Percentiles rank a stretch among this genome's conserved stretches.
Evolutionary conservation across 495 filamentous ascomycete species (phyloP).

Genomic region (Penicillium tannophilum): DNA sequence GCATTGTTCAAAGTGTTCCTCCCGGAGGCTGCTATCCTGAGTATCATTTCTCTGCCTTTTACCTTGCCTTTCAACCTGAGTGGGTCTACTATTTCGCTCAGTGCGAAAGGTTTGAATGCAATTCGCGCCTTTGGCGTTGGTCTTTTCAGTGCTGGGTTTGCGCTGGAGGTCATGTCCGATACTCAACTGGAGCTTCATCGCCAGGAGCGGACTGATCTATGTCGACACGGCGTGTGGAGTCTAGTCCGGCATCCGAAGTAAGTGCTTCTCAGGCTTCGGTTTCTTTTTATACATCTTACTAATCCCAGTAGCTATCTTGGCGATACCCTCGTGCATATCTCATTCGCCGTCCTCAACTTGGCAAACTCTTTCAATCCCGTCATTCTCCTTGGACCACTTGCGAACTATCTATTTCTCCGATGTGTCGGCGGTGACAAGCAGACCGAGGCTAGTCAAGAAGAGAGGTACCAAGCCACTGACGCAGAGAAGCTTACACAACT

Average conservation of each 20-base stretch:
- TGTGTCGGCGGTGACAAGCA: constrained; percentile 56
- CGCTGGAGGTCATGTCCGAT: constrained; percentile 57
- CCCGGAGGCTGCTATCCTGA: constrained; percentile 39
- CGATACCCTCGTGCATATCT: background rate
- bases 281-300: background rate
- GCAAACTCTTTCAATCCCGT: background rate
- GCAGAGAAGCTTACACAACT: constrained; percentile 54
- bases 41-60: background rate
- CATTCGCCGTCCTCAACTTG: background rate
- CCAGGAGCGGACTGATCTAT: constrained; percentile 36
- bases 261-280: background rate
- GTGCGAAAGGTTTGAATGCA: constrained; percentile 23
- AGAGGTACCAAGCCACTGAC: constrained; percentile 48
- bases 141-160: constrained; percentile 55
- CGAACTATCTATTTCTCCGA: constrained; percentile 61
- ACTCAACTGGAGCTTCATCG: constrained; percentile 48
- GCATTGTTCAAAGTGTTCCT: constrained; percentile 52
- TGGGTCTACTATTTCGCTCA: background rate
- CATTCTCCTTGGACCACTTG: constrained; percentile 51
- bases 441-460: constrained; percentile 52
- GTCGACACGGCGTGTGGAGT: constrained; percentile 59
- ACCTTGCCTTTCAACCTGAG: background rate
- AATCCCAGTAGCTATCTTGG: background rate
- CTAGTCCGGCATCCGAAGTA: constrained; percentile 51
- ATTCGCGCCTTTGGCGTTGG: constrained; percentile 53